Percentiles rank a stretch among this genome's conserved stretches.
Conservation (phyloP, 129 eudicot genomes). For the Cynara cardunculus region DNA sequence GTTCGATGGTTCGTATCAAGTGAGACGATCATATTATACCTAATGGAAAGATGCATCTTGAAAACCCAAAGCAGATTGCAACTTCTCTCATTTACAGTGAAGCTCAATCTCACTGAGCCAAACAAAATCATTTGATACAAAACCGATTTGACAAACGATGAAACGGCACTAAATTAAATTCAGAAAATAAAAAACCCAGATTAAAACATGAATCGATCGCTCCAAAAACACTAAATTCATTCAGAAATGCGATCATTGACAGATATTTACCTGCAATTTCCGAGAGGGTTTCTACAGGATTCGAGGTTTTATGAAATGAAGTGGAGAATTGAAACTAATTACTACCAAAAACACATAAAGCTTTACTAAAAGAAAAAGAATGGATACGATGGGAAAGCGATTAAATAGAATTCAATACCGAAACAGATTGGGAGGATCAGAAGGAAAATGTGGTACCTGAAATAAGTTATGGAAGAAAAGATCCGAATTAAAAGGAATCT, state of each 20-base stretch:
- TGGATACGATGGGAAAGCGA: background rate
- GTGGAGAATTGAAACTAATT: background rate
- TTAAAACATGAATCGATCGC: constrained; percentile 19
- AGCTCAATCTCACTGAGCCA: constrained; percentile 4
- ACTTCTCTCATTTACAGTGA: background rate
- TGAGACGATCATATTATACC: background rate
- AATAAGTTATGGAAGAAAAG: constrained; percentile 1
- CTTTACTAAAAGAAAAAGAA: background rate
- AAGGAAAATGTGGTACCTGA: constrained; percentile 7
- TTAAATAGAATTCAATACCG: background rate
- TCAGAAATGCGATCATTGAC: background rate
- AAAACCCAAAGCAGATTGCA: background rate
- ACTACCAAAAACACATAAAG: background rate
- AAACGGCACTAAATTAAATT: constrained; percentile 11
- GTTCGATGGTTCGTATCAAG: no score
- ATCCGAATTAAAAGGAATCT: constrained; percentile 8
- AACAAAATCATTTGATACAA: background rate
- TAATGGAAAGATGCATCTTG: background rate
- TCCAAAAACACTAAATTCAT: background rate
- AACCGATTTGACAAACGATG: background rate
- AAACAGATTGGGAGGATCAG: constrained; percentile 21
- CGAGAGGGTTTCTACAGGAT: background rate
- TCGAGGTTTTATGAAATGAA: background rate
- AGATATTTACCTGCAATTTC: background rate
- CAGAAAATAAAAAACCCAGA: background rate